phyloP scores from a whole-genome alignment of 768 basidiomycete species.

The Tylopilus cervinicoccineus region DNA sequence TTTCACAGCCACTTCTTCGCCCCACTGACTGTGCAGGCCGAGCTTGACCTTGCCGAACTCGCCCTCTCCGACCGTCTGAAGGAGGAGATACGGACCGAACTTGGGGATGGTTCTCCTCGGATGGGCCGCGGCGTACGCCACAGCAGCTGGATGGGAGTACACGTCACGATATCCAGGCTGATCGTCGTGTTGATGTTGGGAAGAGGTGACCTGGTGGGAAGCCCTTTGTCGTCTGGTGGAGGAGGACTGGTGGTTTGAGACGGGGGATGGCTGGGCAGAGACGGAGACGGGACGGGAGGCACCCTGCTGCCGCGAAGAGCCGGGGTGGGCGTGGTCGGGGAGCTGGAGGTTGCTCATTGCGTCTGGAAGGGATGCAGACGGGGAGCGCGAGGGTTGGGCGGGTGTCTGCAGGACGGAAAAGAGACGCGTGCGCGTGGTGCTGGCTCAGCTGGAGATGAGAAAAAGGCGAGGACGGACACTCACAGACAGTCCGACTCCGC shows the following conservation, averaged over 20 bases:
- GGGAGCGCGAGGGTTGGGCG: background rate
- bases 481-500: constrained; percentile 11
- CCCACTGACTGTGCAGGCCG: constrained; percentile 90
- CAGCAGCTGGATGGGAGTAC: constrained; percentile 79
- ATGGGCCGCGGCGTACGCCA: constrained; percentile 79
- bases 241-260: constrained; percentile 36
- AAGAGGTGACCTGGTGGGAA: constrained; percentile 65
- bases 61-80: constrained; percentile 96
- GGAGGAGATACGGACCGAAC: constrained; percentile 92
- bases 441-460: constrained; percentile 15
- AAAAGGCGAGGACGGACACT: constrained; percentile 14
- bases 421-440: constrained; percentile 18
- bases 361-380: constrained; percentile 2
- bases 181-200: constrained; percentile 42
- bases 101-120: constrained; percentile 84
- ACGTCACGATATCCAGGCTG: constrained; percentile 61
- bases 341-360: constrained; percentile 39
- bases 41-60: constrained; percentile 99
- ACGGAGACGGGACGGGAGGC: constrained; percentile 57
- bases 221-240: constrained; percentile 62
- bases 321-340: constrained; percentile 40
- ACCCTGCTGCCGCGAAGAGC: constrained; percentile 42
- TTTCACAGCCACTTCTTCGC: constrained; percentile 98
- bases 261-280: constrained; percentile 48
- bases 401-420: constrained; percentile 14